These are phyloP conservation scores for Berkeleyomyces basicola DNA, from an alignment of 2,329 filamentous ascomycete genomes.

Conservation along the genomic window DNA sequence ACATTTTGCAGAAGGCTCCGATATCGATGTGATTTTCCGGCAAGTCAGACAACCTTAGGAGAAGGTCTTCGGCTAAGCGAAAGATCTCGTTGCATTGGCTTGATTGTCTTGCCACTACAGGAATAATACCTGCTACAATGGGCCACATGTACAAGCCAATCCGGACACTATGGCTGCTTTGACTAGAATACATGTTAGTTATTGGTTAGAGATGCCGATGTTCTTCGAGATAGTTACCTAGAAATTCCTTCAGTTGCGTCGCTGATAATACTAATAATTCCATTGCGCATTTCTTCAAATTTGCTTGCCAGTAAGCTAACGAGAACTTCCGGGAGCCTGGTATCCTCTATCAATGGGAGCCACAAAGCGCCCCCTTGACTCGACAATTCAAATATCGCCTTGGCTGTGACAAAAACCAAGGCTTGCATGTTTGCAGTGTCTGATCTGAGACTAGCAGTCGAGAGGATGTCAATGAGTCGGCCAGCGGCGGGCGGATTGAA, in stretches of 20 bases:
- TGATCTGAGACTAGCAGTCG: neutral
- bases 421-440: neutral
- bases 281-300: constrained; percentile 21
- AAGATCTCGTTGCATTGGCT: constrained; percentile 21
- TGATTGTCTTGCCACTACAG: constrained; percentile 19
- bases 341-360: neutral
- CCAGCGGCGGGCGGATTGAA: neutral
- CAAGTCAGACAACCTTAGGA: neutral
- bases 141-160: constrained; percentile 20
- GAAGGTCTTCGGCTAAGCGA: neutral
- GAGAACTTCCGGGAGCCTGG: constrained; percentile 6
- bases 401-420: neutral
- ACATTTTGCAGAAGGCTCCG: neutral
- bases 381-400: neutral
- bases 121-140: constrained; percentile 22
- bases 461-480: neutral
- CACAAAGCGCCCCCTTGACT: neutral
- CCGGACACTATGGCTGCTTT: constrained; percentile 5
- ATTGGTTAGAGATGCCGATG: neutral
- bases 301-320: constrained; percentile 11
- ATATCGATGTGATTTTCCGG: neutral
- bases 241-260: neutral
- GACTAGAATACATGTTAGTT: neutral
- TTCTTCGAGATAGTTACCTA: neutral
- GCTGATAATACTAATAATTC: constrained; percentile 22